These are phyloP conservation scores for Acacia melanoxylon DNA, from an alignment of 306 rosid genomes.

Conservation along the genomic window DNA sequence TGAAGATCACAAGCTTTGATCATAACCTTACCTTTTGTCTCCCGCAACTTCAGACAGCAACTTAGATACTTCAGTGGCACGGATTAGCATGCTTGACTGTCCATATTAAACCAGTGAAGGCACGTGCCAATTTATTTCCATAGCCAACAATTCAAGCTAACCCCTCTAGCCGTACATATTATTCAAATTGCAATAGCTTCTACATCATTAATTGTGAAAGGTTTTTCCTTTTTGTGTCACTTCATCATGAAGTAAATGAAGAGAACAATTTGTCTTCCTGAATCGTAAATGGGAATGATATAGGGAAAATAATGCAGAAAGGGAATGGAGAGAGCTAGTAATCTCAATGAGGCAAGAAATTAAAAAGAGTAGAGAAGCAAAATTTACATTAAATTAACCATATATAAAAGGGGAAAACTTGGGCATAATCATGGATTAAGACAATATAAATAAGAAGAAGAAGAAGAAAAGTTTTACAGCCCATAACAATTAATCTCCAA, in stretches of 20 bases:
- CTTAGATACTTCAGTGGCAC: slow-evolving; percentile 11
- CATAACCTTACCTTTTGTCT: slow-evolving; percentile 24
- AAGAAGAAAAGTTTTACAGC: slow-evolving; percentile 1
- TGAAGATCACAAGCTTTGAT: slow-evolving; percentile 8
- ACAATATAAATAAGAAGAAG: neutral
- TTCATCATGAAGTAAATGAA: neutral
- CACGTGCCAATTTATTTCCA: slow-evolving; percentile 18
- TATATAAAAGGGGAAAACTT: slow-evolving; percentile 1
- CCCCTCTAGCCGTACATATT: neutral
- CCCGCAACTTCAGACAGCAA: slow-evolving; percentile 22
- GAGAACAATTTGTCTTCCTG: neutral
- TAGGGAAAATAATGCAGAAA: neutral
- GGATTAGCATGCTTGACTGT: slow-evolving; percentile 16
- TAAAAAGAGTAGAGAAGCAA: neutral
- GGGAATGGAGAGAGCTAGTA: neutral
- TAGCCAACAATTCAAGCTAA: neutral
- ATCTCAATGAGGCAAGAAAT: neutral
- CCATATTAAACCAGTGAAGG: neutral
- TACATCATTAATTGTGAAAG: neutral
- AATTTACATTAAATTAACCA: neutral
- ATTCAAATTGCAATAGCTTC: neutral
- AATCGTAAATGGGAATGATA: neutral
- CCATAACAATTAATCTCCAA: slow-evolving; percentile 23
- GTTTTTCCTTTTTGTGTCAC: neutral
- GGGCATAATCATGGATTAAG: slow-evolving; percentile 11